Evolutionary conservation across 306 rosid genomes (phyloP), one percentile per base, ranked within the genome.

Genomic region (Castanea mollissima): DNA sequence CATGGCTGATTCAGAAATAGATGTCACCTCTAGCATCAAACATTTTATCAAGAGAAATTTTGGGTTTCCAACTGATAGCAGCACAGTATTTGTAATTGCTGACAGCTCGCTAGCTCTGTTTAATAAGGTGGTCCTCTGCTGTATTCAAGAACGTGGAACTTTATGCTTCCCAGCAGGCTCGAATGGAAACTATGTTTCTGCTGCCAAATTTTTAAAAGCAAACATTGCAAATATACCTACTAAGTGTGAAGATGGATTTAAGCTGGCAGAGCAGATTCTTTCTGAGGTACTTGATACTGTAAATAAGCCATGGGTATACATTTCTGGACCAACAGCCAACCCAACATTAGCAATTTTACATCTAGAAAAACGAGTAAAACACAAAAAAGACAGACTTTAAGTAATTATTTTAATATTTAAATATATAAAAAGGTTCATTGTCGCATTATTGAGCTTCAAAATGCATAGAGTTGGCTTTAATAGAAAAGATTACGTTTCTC

Each of bases 101-200:
- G 94, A 93, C 82, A 91, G 88, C 81, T 81, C 97, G 1, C 86
- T 84, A 55, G 90, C 97, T 77, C 88, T 95, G 87, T 95, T 95
- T 80, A 93, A 88, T 82, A 95, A 93, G 83, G 75, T 95, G 80
- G 97, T 95, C 62, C 92, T 95, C 77, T 93, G 93, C 86, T 95
- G 98, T 90, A 90, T 78, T 62, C 86, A 89, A 79, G 99, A 95
- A 89, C 96, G 92, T n/a, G 99, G 98, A 69, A 95, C 97, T 27
- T 79, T 95, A 74, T 95, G 96, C 85, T 93, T 95, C 88, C 98
- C 98, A 1, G 83, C 88, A 41, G 97, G 98, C 64, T 88, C 99
- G 56, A 93, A 95, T 74, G 99, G 99, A 78, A 93, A 88, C 86
- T 89, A 88, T 76, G 93, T 90, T 79, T 88, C 97, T 69, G 88